Evolutionary conservation across 495 filamentous ascomycete genomes (phyloP).

Genomic region (Trichoderma reesei): DNA sequence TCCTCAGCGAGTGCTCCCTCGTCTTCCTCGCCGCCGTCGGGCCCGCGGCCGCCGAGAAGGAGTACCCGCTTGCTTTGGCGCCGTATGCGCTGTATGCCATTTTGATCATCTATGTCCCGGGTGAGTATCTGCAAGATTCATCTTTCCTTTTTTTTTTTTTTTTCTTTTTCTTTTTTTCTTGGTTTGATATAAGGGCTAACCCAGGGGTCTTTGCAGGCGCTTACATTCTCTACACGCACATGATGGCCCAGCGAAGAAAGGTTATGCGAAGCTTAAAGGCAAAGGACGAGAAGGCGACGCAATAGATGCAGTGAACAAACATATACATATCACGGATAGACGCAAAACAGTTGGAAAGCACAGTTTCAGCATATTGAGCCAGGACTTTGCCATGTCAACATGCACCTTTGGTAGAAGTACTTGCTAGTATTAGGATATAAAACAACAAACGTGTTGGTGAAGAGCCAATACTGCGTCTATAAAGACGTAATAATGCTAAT

Average conservation of each 20-base stretch:
- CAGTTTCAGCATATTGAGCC: background rate
- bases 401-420: background rate
- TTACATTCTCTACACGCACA: conserved; percentile 83
- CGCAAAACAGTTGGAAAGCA: no score
- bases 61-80: conserved; percentile 10
- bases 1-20: conserved; percentile 72
- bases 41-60: conserved; percentile 43
- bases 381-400: background rate
- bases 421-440: background rate
- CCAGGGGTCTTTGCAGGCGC: conserved; percentile 36
- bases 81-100: conserved; percentile 28
- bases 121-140: conserved; percentile 37
- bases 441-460: background rate
- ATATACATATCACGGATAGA: background rate
- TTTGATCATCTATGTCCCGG: conserved; percentile 68
- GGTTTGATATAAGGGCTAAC: no score
- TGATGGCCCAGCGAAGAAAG: conserved; percentile 83
- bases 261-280: conserved; percentile 48
- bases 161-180: no score
- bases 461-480: background rate
- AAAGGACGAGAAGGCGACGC: conserved; percentile 25
- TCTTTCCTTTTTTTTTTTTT: conserved; percentile 10
- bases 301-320: conserved; percentile 11
- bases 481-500: conserved; percentile 3
- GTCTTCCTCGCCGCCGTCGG: conserved; percentile 58